These are phyloP conservation scores for Candida andamanensis DNA, from an alignment of 805 yeast genomes.

Conservation along the genomic window DNA sequence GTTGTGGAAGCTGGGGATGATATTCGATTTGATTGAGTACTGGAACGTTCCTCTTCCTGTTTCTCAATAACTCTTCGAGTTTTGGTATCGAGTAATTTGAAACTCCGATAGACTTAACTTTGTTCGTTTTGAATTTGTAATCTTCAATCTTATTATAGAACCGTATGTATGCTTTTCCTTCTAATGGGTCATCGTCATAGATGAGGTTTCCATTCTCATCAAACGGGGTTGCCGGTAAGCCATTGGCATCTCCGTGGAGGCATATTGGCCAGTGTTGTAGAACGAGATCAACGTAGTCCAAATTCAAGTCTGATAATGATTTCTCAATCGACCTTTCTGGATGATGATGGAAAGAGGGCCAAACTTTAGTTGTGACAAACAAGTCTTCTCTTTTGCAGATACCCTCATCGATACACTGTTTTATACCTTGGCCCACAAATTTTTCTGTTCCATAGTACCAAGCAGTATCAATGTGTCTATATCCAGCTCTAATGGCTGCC, in stretches of 20 bases:
- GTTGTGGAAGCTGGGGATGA: conserved; percentile 35
- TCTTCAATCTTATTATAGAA: conserved; percentile 27
- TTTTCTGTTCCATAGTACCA: conserved; percentile 45
- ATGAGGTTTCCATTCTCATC: conserved; percentile 31
- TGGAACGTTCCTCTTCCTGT: conserved; percentile 19
- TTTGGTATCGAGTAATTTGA: conserved; percentile 29
- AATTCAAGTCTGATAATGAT: conserved; percentile 35
- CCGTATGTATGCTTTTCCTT: conserved; percentile 26
- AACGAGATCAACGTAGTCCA: conserved; percentile 43
- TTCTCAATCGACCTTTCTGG: conserved; percentile 38
- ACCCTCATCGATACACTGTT: conserved; percentile 45
- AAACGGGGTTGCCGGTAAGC: conserved; percentile 31
- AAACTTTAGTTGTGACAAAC: conserved; percentile 34
- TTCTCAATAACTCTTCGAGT: conserved; percentile 21
- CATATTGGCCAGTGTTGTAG: conserved; percentile 50
- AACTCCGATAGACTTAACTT: conserved; percentile 33
- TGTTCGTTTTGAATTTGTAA: conserved; percentile 21
- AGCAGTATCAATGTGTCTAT: conserved; percentile 50
- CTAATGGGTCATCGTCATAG: conserved; percentile 31
- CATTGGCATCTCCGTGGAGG: conserved; percentile 36
- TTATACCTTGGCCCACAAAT: conserved; percentile 41
- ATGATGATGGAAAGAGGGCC: conserved; percentile 40
- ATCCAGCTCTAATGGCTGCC: conserved; percentile 40
- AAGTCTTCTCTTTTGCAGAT: conserved; percentile 43
- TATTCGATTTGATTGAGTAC: conserved; percentile 32